A percentile compares a stretch with the other conserved stretches of the same genome.
Conservation (phyloP, 2,329 filamentous ascomycete genomes). For the Fusarium staphyleae region DNA sequence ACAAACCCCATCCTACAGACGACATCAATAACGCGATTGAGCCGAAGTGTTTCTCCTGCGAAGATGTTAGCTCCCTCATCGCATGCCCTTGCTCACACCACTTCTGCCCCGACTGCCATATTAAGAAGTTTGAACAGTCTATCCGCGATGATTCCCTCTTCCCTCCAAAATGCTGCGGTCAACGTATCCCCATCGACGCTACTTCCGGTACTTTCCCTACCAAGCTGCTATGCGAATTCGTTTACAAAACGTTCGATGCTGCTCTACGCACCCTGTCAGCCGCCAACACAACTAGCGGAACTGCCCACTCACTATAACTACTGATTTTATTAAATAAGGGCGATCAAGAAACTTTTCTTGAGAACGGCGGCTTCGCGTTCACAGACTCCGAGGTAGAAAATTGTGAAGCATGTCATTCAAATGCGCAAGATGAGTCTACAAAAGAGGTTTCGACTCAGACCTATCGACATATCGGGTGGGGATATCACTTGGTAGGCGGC, state of each 20-base stretch:
- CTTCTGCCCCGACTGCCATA: conserved; percentile 13
- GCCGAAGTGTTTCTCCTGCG: conserved; percentile 4
- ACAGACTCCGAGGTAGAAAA: too few relatives aligned
- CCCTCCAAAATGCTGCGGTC: conserved; percentile 10
- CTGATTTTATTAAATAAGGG: too few relatives aligned
- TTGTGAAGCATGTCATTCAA: too few relatives aligned
- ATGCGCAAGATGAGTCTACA: too few relatives aligned
- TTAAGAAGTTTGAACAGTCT: background rate
- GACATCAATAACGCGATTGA: background rate
- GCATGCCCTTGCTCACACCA: conserved; percentile 5
- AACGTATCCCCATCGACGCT: background rate
- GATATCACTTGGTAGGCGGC: background rate
- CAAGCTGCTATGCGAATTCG: background rate
- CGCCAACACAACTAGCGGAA: too few relatives aligned
- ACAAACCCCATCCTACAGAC: background rate
- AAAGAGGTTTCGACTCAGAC: background rate
- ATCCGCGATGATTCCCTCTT: background rate
- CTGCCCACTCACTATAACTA: too few relatives aligned
- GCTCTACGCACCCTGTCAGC: too few relatives aligned
- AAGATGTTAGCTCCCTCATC: background rate
- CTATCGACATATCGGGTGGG: background rate
- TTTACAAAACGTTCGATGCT: background rate
- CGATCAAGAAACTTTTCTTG: too few relatives aligned
- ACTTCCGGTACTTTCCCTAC: conserved; percentile 1
- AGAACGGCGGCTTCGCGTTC: too few relatives aligned